Evolutionary conservation across 495 filamentous ascomycete species (phyloP).

Genomic region (Podospora appendiculata): DNA sequence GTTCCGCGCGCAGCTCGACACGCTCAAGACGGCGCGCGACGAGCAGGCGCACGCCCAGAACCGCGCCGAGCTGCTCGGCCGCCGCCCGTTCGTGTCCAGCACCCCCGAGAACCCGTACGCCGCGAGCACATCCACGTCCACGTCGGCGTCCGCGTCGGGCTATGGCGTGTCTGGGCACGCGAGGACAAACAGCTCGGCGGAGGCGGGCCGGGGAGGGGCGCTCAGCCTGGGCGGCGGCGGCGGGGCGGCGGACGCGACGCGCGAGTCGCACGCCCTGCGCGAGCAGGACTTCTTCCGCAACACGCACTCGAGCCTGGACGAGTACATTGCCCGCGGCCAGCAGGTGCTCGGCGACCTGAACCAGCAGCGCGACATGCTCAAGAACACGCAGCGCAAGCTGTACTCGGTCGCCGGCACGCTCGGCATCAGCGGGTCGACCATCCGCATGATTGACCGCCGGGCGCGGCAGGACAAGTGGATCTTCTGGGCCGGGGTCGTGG

Average conservation of each 20-base stretch:
- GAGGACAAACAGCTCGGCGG: conserved; percentile 17
- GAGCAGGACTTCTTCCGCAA: conserved; percentile 80
- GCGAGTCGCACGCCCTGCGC: conserved; percentile 78
- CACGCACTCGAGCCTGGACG: conserved; percentile 78
- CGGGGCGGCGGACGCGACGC: conserved; percentile 48
- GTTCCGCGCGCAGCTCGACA: conserved; percentile 68
- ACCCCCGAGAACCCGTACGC: conserved; percentile 97
- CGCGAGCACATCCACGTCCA: conserved; percentile 34
- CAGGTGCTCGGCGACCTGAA: conserved; percentile 84
- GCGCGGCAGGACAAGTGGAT: conserved; percentile 98
- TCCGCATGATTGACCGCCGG: conserved; percentile 86
- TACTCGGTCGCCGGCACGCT: conserved; percentile 93
- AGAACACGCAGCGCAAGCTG: conserved; percentile 81
- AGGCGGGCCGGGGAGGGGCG: conserved; percentile 3
- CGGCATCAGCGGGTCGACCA: conserved; percentile 90
- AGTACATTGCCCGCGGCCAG: conserved; percentile 85
- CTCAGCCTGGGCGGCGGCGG: conserved; percentile 37
- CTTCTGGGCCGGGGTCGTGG: conserved; percentile 76
- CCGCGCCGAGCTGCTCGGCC: conserved; percentile 77
- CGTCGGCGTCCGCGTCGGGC: conserved; percentile 2
- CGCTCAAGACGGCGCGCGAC: conserved; percentile 65
- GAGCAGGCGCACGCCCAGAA: conserved; percentile 66
- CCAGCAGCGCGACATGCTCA: conserved; percentile 87
- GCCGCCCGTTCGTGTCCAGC: conserved; percentile 75
- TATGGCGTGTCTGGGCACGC: conserved; percentile 24